Conservation (phyloP, 140 eudicot genomes). For the Oenanthe javanica region DNA sequence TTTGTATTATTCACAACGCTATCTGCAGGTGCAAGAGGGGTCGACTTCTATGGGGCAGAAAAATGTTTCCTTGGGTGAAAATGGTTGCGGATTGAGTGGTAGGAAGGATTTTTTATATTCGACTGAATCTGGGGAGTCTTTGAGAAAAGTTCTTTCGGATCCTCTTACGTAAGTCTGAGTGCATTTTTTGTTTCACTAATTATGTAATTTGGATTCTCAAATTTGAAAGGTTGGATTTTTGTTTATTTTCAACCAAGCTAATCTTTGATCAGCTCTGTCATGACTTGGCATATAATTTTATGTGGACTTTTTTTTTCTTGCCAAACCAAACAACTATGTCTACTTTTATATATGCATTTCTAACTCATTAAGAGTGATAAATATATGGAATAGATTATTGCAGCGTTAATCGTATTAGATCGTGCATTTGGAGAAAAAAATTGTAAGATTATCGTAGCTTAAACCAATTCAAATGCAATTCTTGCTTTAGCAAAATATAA, state of each 20-base stretch:
- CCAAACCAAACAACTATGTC: neutral
- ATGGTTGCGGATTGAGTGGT: conserved; percentile 70
- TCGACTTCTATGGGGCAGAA: conserved; percentile 43
- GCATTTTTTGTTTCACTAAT: too few relatives aligned
- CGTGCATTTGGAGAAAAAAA: neutral
- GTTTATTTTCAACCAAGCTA: too few relatives aligned
- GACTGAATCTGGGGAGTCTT: conserved; percentile 63
- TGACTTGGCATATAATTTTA: neutral
- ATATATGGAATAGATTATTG: neutral
- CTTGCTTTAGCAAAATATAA: neutral
- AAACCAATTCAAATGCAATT: too few relatives aligned
- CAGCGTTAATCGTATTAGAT: neutral
- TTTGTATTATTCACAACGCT: conserved; percentile 43
- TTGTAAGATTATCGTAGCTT: too few relatives aligned
- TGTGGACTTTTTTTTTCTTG: neutral
- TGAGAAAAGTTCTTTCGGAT: conserved; percentile 70
- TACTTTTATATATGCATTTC: neutral
- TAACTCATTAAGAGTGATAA: neutral
- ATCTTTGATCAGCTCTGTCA: neutral
- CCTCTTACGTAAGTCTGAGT: conserved; percentile 63
- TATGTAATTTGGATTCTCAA: neutral
- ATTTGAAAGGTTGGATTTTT: neutral
- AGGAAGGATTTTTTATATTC: conserved; percentile 44
- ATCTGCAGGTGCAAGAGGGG: conserved; percentile 47
- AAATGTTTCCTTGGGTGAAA: conserved; percentile 44